These are phyloP conservation scores for Erodium maritimum DNA, from an alignment of 345 rosid species.

Conservation along the genomic window DNA sequence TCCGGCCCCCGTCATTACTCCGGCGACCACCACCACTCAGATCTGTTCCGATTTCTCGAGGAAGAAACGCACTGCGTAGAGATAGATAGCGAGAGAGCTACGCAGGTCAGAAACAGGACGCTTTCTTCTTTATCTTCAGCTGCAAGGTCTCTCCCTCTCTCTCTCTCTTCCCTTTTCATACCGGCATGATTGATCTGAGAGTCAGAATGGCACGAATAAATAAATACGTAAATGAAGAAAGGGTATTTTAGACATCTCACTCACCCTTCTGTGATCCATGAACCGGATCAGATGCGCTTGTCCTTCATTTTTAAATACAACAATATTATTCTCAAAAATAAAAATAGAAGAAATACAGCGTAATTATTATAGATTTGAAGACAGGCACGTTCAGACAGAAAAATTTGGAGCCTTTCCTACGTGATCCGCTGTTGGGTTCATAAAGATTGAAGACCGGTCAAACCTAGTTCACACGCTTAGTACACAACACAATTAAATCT, in stretches of 20 bases:
- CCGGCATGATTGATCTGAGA: background rate
- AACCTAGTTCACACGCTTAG: background rate
- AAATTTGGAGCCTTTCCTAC: background rate
- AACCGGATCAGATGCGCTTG: too few relatives aligned
- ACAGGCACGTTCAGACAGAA: background rate
- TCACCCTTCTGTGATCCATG: background rate
- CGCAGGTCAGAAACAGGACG: background rate
- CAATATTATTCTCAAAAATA: background rate
- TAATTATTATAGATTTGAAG: background rate
- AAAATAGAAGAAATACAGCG: too few relatives aligned
- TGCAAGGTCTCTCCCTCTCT: background rate
- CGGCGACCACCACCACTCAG: background rate
- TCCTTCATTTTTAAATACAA: background rate
- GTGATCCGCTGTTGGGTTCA: background rate
- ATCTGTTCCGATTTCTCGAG: background rate
- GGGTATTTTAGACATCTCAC: background rate
- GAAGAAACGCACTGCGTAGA: too few relatives aligned
- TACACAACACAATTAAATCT: too few relatives aligned
- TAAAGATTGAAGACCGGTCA: background rate
- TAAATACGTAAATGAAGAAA: background rate
- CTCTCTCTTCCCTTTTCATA: background rate
- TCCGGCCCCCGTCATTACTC: conserved; percentile 40
- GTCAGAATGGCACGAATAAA: background rate
- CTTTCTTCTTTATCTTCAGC: background rate
- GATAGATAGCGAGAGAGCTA: background rate